Conservation (phyloP, 2,329 filamentous ascomycete genomes). For the Biscogniauxia marginata region DNA sequence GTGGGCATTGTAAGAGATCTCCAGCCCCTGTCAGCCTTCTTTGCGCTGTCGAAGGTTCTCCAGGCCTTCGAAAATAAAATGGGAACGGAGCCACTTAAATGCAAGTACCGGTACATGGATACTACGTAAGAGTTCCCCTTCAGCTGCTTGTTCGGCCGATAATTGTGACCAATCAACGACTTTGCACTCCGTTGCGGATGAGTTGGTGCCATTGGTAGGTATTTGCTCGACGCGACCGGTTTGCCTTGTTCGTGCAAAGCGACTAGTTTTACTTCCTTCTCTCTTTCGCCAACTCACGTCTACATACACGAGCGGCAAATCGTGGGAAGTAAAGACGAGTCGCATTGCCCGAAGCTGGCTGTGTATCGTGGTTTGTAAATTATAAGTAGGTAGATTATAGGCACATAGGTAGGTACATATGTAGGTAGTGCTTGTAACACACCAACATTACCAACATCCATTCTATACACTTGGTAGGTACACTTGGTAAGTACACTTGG, state of each 20-base stretch:
- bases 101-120: neutral
- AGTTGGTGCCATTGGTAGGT: neutral
- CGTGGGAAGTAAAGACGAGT: no score
- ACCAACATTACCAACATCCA: no score
- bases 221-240: neutral
- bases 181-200: neutral
- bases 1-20: neutral
- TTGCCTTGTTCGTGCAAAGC: neutral
- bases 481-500: no score
- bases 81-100: neutral
- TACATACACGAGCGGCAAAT: neutral
- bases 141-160: neutral
- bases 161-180: neutral
- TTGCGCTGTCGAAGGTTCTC: neutral
- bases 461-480: no score
- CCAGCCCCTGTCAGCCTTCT: neutral
- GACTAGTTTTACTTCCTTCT: neutral
- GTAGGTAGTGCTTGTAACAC: no score
- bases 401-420: no score
- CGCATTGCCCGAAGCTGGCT: no score
- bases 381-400: no score
- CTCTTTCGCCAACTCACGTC: neutral
- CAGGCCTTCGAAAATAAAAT: neutral
- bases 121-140: neutral
- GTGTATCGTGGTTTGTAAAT: no score